Conservation (phyloP, 495 filamentous ascomycete species). For the Hapsidospora chrysogenum region DNA sequence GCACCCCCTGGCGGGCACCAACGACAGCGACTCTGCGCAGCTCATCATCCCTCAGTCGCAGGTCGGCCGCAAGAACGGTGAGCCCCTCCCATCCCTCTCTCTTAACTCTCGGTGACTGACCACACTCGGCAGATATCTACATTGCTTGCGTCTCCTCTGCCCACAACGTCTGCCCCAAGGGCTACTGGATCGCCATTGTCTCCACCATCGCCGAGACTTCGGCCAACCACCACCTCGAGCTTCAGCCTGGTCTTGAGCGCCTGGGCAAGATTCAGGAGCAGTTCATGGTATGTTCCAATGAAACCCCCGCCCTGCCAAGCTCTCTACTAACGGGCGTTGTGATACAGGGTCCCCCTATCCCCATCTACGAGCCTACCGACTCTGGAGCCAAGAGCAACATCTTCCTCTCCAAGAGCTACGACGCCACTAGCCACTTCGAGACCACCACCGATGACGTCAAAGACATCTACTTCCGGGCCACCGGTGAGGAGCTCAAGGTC, state of each 20-base stretch:
- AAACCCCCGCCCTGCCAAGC: too few species aligned
- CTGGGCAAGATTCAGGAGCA: slow-evolving; percentile 92
- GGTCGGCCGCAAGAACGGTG: slow-evolving; percentile 86
- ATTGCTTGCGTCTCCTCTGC: slow-evolving; percentile 90
- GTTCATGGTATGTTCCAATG: slow-evolving; percentile 61
- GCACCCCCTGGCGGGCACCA: slow-evolving; percentile 77
- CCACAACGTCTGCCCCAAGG: slow-evolving; percentile 97
- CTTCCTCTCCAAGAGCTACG: slow-evolving; percentile 97
- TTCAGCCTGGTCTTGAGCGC: slow-evolving; percentile 84
- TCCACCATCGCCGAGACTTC: slow-evolving; percentile 88
- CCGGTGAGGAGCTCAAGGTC: slow-evolving; percentile 71
- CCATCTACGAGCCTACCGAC: slow-evolving; percentile 82
- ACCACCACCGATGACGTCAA: slow-evolving; percentile 78
- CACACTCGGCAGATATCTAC: slow-evolving; percentile 61
- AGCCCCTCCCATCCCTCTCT: slow-evolving; percentile 7
- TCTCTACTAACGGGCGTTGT: neutral
- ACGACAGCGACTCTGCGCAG: slow-evolving; percentile 80
- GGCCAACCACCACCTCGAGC: slow-evolving; percentile 88
- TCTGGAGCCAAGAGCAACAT: slow-evolving; percentile 78
- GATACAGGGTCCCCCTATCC: slow-evolving; percentile 55
- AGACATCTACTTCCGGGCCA: slow-evolving; percentile 78
- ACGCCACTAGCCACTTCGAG: slow-evolving; percentile 95
- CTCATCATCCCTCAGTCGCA: slow-evolving; percentile 97
- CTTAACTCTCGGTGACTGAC: slow-evolving; percentile 10
- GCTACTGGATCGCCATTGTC: slow-evolving; percentile 97